A percentile compares a stretch with the other conserved stretches of the same genome.
Evolutionary conservation across 768 basidiomycete genomes (phyloP).

Genomic region (Leccinum disarticulatum): DNA sequence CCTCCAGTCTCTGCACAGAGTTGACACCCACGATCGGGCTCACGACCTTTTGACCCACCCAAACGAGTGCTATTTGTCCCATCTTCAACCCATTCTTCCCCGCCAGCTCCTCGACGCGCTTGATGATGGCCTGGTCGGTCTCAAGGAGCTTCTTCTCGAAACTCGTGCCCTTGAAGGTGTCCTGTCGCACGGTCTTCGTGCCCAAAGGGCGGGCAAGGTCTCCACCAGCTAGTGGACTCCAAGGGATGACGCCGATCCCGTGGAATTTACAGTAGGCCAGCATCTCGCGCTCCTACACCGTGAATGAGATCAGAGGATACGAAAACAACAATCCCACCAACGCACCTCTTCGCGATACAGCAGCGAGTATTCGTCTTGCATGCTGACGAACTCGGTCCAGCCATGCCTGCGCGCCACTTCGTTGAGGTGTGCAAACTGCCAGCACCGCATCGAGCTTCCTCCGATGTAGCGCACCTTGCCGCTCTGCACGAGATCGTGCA

Average conservation of each 20-base stretch:
- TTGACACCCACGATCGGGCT: conserved; percentile 46
- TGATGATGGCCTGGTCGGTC: conserved; percentile 36
- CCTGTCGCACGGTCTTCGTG: conserved; percentile 24
- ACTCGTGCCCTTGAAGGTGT: conserved; percentile 14
- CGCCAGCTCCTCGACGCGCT: conserved; percentile 43
- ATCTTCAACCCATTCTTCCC: conserved; percentile 40
- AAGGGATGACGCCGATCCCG: conserved; percentile 54
- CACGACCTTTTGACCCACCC: conserved; percentile 40
- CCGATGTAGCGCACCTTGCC: conserved; percentile 55
- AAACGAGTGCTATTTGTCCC: conserved; percentile 47
- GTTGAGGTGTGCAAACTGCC: conserved; percentile 47
- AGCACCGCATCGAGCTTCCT: conserved; percentile 46
- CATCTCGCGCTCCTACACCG: conserved; percentile 43
- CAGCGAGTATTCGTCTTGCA: conserved; percentile 22
- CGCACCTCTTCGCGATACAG: conserved; percentile 54
- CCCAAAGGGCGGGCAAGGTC: conserved; percentile 38
- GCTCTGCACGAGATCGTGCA: conserved; percentile 47
- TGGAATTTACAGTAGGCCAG: conserved; percentile 43
- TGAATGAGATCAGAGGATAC: no score
- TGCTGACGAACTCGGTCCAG: conserved; percentile 53
- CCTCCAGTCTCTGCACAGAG: conserved; percentile 31
- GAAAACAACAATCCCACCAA: no score
- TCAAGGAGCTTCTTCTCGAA: conserved; percentile 26
- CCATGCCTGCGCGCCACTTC: conserved; percentile 43
- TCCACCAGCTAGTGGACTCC: no score